Percentiles rank a stretch among this genome's conserved stretches.
Conservation (phyloP, 768 basidiomycete genomes). For the Chlorophyllum brunneum region DNA sequence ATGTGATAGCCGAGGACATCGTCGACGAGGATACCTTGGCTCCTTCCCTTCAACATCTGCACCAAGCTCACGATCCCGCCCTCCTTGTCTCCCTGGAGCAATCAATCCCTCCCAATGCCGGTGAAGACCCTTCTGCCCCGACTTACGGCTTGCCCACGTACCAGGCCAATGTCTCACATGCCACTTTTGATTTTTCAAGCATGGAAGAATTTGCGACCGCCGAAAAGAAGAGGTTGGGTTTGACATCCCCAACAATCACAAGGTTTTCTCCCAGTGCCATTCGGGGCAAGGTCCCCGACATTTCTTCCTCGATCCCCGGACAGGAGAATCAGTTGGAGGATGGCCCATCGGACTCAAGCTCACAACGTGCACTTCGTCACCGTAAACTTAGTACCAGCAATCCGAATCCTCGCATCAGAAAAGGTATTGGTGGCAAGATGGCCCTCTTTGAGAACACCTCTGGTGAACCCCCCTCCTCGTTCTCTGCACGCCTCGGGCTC, state of each 20-base stretch:
- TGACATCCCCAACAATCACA: constrained; percentile 40
- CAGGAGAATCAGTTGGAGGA: constrained; percentile 13
- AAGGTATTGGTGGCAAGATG: constrained; percentile 74
- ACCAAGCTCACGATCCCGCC: constrained; percentile 45
- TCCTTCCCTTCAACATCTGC: constrained; percentile 30
- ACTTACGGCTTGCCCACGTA: constrained; percentile 62
- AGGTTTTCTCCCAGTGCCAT: constrained; percentile 32
- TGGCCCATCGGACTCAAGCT: constrained; percentile 19
- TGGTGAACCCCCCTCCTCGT: constrained; percentile 44
- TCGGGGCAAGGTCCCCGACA: constrained; percentile 15
- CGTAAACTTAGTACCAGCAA: constrained; percentile 87
- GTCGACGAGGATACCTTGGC: constrained; percentile 21
- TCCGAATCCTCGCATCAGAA: constrained; percentile 59
- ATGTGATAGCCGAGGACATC: constrained; percentile 17
- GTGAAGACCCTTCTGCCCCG: constrained; percentile 28
- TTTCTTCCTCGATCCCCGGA: constrained; percentile 1
- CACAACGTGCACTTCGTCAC: constrained; percentile 49
- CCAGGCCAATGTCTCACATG: constrained; percentile 53
- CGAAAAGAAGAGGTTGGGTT: constrained; percentile 65
- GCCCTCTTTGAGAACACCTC: constrained; percentile 77
- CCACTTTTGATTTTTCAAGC: constrained; percentile 64
- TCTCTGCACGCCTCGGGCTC: constrained; percentile 36
- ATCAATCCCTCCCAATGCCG: constrained; percentile 13
- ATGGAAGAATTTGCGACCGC: constrained; percentile 76
- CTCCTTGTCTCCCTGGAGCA: constrained; percentile 32